Conservation (phyloP, 352 stramenopile species). For the Phytophthora nicotianae region DNA sequence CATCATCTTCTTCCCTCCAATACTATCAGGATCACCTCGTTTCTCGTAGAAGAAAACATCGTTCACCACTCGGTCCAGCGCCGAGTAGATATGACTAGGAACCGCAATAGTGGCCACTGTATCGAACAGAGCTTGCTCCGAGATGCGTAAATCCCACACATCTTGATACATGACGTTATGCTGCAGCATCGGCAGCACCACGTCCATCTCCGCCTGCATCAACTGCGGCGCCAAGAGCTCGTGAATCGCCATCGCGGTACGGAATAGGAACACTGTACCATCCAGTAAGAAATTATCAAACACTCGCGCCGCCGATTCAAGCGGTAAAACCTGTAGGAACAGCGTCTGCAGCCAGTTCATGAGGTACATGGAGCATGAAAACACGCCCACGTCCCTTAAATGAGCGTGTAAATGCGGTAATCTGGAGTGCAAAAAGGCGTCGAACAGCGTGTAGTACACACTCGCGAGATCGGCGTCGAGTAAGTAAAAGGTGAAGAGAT, state of each 20-base stretch:
- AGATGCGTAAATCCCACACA: slow-evolving; percentile 57
- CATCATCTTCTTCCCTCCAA: slow-evolving; percentile 39
- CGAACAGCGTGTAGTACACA: slow-evolving; percentile 86
- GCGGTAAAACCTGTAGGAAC: slow-evolving; percentile 81
- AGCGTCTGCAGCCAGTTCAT: slow-evolving; percentile 92
- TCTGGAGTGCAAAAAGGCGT: slow-evolving; percentile 61
- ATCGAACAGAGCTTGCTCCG: slow-evolving; percentile 76
- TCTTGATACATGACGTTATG: slow-evolving; percentile 69
- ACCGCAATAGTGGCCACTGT: slow-evolving; percentile 66
- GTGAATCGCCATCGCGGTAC: slow-evolving; percentile 81
- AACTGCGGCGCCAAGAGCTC: slow-evolving; percentile 64
- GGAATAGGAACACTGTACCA: slow-evolving; percentile 86
- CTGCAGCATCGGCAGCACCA: slow-evolving; percentile 76
- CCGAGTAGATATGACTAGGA: slow-evolving; percentile 68
- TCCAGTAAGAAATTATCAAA: slow-evolving; percentile 89
- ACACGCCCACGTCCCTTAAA: slow-evolving; percentile 58
- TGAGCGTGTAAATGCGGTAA: slow-evolving; percentile 62
- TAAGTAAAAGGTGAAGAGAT: slow-evolving; percentile 90
- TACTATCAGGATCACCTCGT: slow-evolving; percentile 31
- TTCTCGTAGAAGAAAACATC: slow-evolving; percentile 90
- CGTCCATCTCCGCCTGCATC: slow-evolving; percentile 69
- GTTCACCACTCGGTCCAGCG: slow-evolving; percentile 78
- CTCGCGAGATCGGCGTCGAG: slow-evolving; percentile 78
- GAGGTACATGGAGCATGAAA: slow-evolving; percentile 79
- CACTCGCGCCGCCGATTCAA: slow-evolving; percentile 75